phyloP scores from a whole-genome alignment of 1,284 basidiomycete genomes.

The Inonotus obliquus region DNA sequence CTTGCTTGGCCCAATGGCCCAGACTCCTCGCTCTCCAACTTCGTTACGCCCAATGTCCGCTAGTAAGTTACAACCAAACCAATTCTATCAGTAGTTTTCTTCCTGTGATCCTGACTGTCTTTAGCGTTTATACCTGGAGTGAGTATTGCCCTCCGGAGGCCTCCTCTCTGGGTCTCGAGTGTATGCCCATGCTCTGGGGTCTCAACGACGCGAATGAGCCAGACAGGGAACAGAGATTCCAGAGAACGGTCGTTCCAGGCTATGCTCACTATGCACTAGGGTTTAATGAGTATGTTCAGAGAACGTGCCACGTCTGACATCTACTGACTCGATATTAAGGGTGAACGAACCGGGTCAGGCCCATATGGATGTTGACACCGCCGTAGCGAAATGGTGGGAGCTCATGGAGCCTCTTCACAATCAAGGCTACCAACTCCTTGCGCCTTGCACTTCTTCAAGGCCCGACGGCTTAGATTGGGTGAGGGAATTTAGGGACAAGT shows the following conservation, averaged over 20 bases:
- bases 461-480: conserved; percentile 61
- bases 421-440: conserved; percentile 54
- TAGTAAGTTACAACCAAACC: conserved; percentile 39
- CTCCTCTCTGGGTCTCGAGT: conserved; percentile 41
- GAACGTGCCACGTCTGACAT: background rate
- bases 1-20: conserved; percentile 60
- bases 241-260: conserved; percentile 39
- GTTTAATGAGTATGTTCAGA: conserved; percentile 60
- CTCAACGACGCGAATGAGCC: conserved; percentile 1
- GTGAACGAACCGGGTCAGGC: conserved; percentile 61
- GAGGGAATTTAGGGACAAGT: conserved; percentile 49
- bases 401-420: conserved; percentile 55
- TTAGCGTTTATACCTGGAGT: conserved; percentile 58
- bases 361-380: conserved; percentile 50
- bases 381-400: conserved; percentile 52
- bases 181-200: conserved; percentile 71
- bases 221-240: conserved; percentile 41
- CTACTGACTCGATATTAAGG: conserved; percentile 29
- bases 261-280: conserved; percentile 54
- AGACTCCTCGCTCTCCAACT: conserved; percentile 40
- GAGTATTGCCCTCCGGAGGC: conserved; percentile 36
- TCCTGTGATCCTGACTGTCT: conserved; percentile 1
- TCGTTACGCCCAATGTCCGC: conserved; percentile 39
- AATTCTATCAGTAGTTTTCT: background rate
- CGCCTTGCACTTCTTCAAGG: conserved; percentile 65